phyloP scores from a whole-genome alignment of 2,329 filamentous ascomycete species.

The Bipolaris bicolor region DNA sequence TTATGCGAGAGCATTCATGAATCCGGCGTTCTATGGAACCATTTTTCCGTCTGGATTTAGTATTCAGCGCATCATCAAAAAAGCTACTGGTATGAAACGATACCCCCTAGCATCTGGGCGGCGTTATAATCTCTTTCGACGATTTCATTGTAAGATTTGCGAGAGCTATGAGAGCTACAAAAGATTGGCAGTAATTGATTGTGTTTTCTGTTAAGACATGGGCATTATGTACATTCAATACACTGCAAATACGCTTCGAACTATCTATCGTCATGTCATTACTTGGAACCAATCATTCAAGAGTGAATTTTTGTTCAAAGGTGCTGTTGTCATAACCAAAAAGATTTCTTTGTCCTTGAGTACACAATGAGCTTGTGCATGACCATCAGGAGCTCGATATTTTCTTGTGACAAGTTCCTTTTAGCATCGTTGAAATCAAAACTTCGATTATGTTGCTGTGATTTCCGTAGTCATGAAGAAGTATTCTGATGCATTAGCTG shows the following conservation, averaged over 20 bases:
- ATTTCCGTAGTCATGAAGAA: neutral
- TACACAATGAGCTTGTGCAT: neutral
- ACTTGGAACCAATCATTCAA: neutral
- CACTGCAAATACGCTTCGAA: neutral
- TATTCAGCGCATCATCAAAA: conserved; percentile 5
- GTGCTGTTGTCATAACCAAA: neutral
- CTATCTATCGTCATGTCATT: neutral
- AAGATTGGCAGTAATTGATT: neutral
- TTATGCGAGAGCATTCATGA: neutral
- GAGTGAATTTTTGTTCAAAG: too few relatives aligned
- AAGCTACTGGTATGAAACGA: conserved; percentile 17
- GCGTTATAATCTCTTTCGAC: neutral
- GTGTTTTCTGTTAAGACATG: neutral
- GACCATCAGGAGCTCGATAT: neutral
- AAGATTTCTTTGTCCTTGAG: neutral
- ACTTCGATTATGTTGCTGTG: too few relatives aligned
- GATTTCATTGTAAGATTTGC: conserved; percentile 1
- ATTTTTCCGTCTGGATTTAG: neutral
- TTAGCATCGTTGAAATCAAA: neutral
- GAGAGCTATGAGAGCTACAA: neutral
- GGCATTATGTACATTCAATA: neutral
- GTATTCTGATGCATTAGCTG: neutral
- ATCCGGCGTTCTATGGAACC: conserved; percentile 2
- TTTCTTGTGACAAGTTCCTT: neutral
- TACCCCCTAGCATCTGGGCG: conserved; percentile 20